A percentile compares a stretch with the other conserved stretches of the same genome.
These are phyloP conservation scores for Spencermartinsiella ligniputridi DNA, from an alignment of 1,139 yeast species.

Conservation along the genomic window DNA sequence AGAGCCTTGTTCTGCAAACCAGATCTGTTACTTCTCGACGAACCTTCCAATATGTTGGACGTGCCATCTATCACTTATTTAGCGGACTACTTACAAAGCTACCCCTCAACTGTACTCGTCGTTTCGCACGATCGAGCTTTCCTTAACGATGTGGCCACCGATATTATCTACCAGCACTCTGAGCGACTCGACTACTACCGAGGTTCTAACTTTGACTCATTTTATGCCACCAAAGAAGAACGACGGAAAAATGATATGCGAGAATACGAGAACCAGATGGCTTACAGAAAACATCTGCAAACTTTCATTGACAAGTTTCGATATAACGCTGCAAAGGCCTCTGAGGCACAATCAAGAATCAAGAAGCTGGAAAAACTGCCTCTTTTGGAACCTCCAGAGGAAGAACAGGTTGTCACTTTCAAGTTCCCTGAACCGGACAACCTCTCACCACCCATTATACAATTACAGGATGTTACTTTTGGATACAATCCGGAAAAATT, in stretches of 20 bases:
- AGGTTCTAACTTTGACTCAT: constrained; percentile 88
- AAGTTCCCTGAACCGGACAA: constrained; percentile 94
- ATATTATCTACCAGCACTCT: constrained; percentile 94
- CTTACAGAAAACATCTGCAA: constrained; percentile 88
- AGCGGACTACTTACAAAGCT: constrained; percentile 82
- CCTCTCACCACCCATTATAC: constrained; percentile 90
- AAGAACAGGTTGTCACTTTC: constrained; percentile 79
- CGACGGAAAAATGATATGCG: constrained; percentile 88
- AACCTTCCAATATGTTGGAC: constrained; percentile 99
- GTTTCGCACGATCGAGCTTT: constrained; percentile 98
- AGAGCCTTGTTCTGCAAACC: constrained; percentile 97
- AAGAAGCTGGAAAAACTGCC: constrained; percentile 95
- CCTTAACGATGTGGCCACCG: constrained; percentile 96
- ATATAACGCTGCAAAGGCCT: constrained; percentile 94
- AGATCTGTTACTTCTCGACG: constrained; percentile 86
- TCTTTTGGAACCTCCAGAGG: constrained; percentile 88
- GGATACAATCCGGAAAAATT: constrained; percentile 69
- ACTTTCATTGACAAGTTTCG: constrained; percentile 92
- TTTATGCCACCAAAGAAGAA: constrained; percentile 92
- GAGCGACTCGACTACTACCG: constrained; percentile 95
- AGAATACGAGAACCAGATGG: constrained; percentile 97
- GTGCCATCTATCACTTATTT: constrained; percentile 95
- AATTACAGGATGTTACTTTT: constrained; percentile 78
- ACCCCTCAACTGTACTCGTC: constrained; percentile 87
- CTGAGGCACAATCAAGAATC: constrained; percentile 97